Conservation (phyloP, 495 filamentous ascomycete genomes). For the Tuber umbilicatum region DNA sequence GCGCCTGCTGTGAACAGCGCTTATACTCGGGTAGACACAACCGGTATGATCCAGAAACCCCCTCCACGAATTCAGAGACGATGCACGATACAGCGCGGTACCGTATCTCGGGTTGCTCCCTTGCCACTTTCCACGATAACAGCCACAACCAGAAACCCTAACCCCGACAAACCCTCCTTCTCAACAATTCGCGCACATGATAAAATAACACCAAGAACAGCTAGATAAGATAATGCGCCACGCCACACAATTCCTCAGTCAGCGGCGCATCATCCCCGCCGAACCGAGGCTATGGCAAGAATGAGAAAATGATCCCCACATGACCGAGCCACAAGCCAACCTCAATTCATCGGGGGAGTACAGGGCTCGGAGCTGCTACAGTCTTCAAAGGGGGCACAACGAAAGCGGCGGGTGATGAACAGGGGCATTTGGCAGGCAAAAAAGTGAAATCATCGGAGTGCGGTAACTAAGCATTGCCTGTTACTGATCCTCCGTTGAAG, state of each 20-base stretch:
- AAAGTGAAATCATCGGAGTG: no score
- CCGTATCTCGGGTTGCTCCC: background rate
- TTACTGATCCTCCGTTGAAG: no score
- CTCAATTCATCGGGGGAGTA: background rate
- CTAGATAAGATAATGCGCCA: background rate
- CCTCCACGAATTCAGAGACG: background rate
- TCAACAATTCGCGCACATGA: background rate
- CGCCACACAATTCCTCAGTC: background rate
- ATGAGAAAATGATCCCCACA: background rate
- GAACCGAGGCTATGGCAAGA: background rate
- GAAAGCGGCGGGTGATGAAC: no score
- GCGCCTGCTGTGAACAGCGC: background rate
- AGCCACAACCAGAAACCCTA: background rate
- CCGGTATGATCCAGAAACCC: background rate
- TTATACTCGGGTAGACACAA: background rate
- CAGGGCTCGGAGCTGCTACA: background rate
- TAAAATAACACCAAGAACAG: background rate
- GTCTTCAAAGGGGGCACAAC: no score
- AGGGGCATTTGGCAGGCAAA: no score
- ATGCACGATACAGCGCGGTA: no score
- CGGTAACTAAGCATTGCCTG: no score
- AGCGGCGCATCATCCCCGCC: background rate
- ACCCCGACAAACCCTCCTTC: background rate
- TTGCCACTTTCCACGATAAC: background rate
- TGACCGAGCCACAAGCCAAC: background rate